Base-by-base conservation (phyloP, 2,329 filamentous ascomycete genomes). In the Fusarium sterilihyphosum region DNA sequence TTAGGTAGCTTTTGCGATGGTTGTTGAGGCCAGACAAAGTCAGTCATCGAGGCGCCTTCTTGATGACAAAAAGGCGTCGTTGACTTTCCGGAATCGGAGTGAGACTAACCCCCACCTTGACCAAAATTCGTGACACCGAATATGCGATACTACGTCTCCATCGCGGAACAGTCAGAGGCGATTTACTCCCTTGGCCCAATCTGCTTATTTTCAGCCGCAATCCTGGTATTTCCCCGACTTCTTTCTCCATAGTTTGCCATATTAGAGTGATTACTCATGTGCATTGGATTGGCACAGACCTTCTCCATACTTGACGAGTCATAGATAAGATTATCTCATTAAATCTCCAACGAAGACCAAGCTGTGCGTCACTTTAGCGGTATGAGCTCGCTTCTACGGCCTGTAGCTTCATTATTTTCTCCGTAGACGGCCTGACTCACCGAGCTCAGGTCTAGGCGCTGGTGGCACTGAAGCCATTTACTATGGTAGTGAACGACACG, bases 71-170 rank as follows among this genome's bases (percentile, higher is more conserved):
- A 53, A 31, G 54, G 20, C 49, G 40, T n/a, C 52, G 59, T 46
- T 64, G 66, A 59, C 59, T 70, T 65, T 56, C 67, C 67, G 67
- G 60, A 70, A 70, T 70, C 67, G 67, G 67, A 70, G 67, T 56
- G 52, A 54, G 41, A 38, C 37, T 61, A 17, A 35, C 60, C 67
- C 67, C 67, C 60, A 59, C 67, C 61, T 67, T 24, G 52, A 49
- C 53, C 46, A 33, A 18, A 22, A 9, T 52, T 37, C 38, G 58
- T 44, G 53, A 35, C 38, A 38, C 43, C 11, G 24, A 24, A 47
- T 37, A 53, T 40, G n/a, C 31, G 33, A 35, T 35, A 33, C 31
- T 35, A 47, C 35, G 46, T 53, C 26, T 53, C 58, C 22, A 58
- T 52, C 47, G 17, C 52, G 24, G 22, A 59, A 41, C 33, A 60